Evolutionary conservation across 1,284 basidiomycete species (phyloP).

Genomic region (Neolentinus lepideus): DNA sequence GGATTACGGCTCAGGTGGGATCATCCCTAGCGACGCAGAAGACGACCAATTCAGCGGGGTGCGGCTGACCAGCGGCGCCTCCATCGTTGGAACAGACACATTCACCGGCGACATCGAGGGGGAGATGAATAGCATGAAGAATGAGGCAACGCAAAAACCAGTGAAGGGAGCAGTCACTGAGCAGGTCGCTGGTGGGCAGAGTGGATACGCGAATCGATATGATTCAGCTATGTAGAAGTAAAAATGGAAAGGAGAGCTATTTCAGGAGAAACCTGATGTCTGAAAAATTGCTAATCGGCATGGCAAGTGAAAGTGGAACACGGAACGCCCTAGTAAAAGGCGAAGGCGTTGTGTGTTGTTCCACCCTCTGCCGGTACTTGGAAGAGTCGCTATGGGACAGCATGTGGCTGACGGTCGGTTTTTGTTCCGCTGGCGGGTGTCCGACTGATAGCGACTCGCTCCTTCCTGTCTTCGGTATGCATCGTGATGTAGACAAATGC

Average conservation of each 20-base stretch:
- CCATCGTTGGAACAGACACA: background rate
- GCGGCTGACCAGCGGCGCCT: background rate
- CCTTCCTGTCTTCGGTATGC: background rate
- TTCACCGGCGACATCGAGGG: background rate
- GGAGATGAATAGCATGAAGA: background rate
- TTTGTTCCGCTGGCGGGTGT: constrained; percentile 28
- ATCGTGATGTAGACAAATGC: too few relatives aligned
- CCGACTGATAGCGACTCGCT: background rate
- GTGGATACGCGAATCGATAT: background rate
- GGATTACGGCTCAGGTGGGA: background rate
- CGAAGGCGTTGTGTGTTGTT: constrained; percentile 60
- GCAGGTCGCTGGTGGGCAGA: background rate
- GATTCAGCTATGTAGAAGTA: background rate
- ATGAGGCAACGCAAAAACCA: background rate
- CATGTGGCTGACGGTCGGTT: constrained; percentile 25
- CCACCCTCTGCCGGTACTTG: constrained; percentile 34
- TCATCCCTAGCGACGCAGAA: background rate
- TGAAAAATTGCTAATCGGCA: constrained; percentile 48
- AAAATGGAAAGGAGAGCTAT: too few relatives aligned
- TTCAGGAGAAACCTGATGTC: background rate
- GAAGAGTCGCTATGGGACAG: background rate
- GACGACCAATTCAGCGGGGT: background rate
- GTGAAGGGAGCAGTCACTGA: background rate
- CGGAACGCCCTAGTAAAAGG: constrained; percentile 68
- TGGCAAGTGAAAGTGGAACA: constrained; percentile 40